Base-by-base conservation (phyloP, 1,284 basidiomycete species). In the Cystobasidiaceae sp. region DNA sequence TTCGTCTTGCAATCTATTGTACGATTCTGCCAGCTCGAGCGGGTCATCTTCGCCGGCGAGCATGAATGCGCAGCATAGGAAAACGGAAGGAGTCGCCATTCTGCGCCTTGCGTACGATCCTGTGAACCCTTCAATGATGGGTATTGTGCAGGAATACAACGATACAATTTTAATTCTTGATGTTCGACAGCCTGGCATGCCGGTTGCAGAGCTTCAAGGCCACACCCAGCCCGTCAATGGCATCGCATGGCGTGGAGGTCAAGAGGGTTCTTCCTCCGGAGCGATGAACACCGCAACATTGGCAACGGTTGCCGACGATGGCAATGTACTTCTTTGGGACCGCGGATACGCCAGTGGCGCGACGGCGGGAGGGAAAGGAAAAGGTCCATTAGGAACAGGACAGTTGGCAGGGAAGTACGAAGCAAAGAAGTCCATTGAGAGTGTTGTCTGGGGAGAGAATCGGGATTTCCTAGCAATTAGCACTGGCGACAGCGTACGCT, bases 31-130 rank as follows among this genome's bases (percentile, higher is more conserved):
- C 90, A 89, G 71, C 82, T 98, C 48, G 96, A 98, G 76, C 96
- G 98, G 78, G 96, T 92, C 7, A 99, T 96, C 2, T 98, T 98
- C 73, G 82, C 98, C 49, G 98, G 97, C 77, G 96, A 98, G 80
- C 93, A 93, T 0, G 87, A 90, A 2, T 71, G 73, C 0, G 56
- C 67, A 15, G 0, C 48, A 58, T 17, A 28, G 68, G 11, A 30
- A 56, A 82, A 83, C 11, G 74, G 82, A 2, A 80, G 82, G 83
- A 17, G 33, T 45, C 17, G 84, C 92, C 0, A 80, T 96, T 37
- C 80, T 93, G 6, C 81, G 90, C 34, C 88, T 93, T 64, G 87
- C 86, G 28, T 93, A 91, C 79, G 90, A 91, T 72, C 90, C 90
- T 0, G 82, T 84, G 2, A 88, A 90, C 75, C 86, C 88, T 11